These are phyloP conservation scores for Xylaria telfairii DNA, from an alignment of 495 filamentous ascomycete species.

Conservation along the genomic window DNA sequence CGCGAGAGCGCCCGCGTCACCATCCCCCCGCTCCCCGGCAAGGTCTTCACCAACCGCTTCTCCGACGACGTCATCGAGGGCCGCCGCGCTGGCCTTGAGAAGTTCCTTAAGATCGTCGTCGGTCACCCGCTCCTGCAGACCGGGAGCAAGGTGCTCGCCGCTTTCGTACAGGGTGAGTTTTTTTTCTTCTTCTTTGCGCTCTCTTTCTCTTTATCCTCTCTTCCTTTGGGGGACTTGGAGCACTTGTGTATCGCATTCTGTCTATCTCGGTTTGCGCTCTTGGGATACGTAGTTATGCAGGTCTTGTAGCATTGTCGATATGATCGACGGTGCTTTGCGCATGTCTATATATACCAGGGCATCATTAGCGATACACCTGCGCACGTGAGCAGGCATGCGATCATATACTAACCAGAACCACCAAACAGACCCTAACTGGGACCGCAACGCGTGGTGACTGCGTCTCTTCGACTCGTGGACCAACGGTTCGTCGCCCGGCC, in stretches of 20 bases:
- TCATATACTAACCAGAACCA: neutral
- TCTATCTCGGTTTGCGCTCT: neutral
- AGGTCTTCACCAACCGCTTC: constrained; percentile 98
- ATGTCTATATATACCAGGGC: neutral
- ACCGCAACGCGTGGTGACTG: constrained; percentile 76
- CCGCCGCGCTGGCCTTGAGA: constrained; percentile 85
- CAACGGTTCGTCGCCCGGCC: constrained; percentile 35
- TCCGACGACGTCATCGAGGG: constrained; percentile 99
- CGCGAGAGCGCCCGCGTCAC: constrained; percentile 92
- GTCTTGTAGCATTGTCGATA: neutral
- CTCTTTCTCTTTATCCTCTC: neutral
- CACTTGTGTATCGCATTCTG: neutral
- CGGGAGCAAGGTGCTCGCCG: constrained; percentile 92
- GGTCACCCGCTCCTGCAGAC: constrained; percentile 97
- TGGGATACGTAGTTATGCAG: neutral
- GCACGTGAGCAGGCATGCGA: neutral
- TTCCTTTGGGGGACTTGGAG: neutral
- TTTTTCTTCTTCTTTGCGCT: constrained; percentile 22
- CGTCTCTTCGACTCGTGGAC: constrained; percentile 43
- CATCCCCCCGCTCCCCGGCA: constrained; percentile 93
- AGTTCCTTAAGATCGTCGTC: constrained; percentile 96
- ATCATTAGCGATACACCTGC: neutral
- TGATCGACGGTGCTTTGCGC: neutral
- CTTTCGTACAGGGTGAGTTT: constrained; percentile 91
- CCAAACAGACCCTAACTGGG: constrained; percentile 73